phyloP scores from a whole-genome alignment of 1,139 yeast species.

The Saccharomyces hybrid region DNA sequence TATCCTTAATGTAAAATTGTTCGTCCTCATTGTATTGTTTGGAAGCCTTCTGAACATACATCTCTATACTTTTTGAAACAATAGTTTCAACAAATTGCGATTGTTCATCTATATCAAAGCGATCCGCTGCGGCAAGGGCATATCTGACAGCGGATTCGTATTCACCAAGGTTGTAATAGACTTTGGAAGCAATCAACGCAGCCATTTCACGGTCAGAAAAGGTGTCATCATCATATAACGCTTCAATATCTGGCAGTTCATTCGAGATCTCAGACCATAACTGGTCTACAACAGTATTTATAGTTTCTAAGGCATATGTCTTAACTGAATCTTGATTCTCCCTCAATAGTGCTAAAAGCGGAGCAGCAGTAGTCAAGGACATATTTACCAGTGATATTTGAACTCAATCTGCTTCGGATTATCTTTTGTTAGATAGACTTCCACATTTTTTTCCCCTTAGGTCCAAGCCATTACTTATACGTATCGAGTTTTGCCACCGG shows the following conservation, averaged over 20 bases:
- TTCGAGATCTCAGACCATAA: constrained; percentile 98
- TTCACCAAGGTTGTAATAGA: constrained; percentile 92
- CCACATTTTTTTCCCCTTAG: neutral
- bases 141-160: constrained; percentile 84
- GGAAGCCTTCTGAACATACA: constrained; percentile 63
- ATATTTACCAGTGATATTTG: constrained; percentile 25
- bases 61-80: constrained; percentile 84
- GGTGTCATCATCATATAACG: constrained; percentile 74
- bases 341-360: constrained; percentile 77
- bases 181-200: constrained; percentile 88
- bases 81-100: constrained; percentile 92
- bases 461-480: neutral
- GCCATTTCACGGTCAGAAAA: constrained; percentile 78
- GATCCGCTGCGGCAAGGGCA: constrained; percentile 74
- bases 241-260: constrained; percentile 77
- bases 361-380: constrained; percentile 76
- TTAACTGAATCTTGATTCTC: constrained; percentile 76
- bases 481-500: neutral
- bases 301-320: constrained; percentile 74
- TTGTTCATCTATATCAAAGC: constrained; percentile 60
- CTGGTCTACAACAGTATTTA: constrained; percentile 79
- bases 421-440: constrained; percentile 1
- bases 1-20: constrained; percentile 15
- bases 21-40: constrained; percentile 40
- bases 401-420: neutral